Base-by-base conservation (phyloP, 345 rosid genomes). In the Salix brachista region DNA sequence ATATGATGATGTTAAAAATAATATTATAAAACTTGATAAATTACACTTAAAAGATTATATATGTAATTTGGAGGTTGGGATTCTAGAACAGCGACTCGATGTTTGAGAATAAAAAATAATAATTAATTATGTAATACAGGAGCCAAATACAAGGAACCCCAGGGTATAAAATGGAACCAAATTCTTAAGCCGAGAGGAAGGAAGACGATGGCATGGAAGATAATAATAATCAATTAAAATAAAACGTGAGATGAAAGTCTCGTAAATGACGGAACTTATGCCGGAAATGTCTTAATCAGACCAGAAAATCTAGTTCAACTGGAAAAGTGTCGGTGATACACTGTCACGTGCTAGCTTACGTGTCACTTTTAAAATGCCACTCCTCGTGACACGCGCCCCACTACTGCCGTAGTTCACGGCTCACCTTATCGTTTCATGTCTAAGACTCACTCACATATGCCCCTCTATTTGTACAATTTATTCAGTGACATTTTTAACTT, bases 261-360 rank as follows among this genome's bases (percentile, higher is more conserved):
- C 69, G 44, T 12, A 60, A 77, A 41, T 42, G 36, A 34, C 75
- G 80, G 70, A 46, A 64, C 71, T 77, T 60, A 21, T 0, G 44
- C 42, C 18, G 32, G 44, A 50, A 16, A 50, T 5, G 56, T 50
- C 56, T 6, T 4, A 5, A 50, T 50, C 56, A 50, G 0, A 16
- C 56, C n/a, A 50, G n/a, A 54, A 78, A 56, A 26, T 44, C 21
- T 56, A 6, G 23, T 30, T 4, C 54, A 26, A 6, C 44, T 48
- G 54, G 19, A 16, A 48, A 48, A 48, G 54, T 48, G 54, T 48
- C 54, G 54, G 54, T 48, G 54, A 48, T 48, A 16, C 54, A 48
- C 54, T 48, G 54, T 48, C 54, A 48, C 54, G 54, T 48, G 54
- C 14, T 48, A 48, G 0, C 4, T 0, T 48, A 48, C 54, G 54